A percentile compares a stretch with the other conserved stretches of the same genome.
phyloP scores from a whole-genome alignment of 768 basidiomycete species.

The Phanerodontia chrysosporium region DNA sequence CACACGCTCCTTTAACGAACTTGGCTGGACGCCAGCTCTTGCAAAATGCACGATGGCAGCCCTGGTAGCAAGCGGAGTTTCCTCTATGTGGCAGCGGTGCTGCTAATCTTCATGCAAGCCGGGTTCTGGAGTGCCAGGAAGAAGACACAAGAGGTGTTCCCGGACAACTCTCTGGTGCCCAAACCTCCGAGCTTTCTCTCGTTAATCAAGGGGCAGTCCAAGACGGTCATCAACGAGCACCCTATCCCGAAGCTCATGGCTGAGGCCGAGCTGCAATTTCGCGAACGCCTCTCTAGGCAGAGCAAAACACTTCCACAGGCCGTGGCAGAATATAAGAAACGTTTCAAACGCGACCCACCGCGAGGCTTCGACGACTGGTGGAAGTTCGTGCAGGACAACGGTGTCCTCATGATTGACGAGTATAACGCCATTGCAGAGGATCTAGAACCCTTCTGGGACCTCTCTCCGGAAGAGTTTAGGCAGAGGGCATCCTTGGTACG shows the following conservation, averaged over 20 bases:
- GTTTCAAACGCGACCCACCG: slow-evolving; percentile 80
- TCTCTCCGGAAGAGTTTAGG: slow-evolving; percentile 70
- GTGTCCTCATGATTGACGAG: slow-evolving; percentile 83
- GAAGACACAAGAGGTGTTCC: slow-evolving; percentile 18
- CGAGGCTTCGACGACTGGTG: slow-evolving; percentile 92
- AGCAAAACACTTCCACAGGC: slow-evolving; percentile 77
- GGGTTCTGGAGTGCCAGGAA: slow-evolving; percentile 29
- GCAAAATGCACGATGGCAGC: slow-evolving; percentile 20
- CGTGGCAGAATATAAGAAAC: slow-evolving; percentile 72
- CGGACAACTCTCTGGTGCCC: slow-evolving; percentile 20
- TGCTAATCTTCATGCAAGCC: slow-evolving; percentile 29
- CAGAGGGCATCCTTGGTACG: slow-evolving; percentile 55
- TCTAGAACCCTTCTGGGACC: slow-evolving; percentile 78
- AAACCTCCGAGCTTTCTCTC: slow-evolving; percentile 21
- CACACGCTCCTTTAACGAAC: slow-evolving; percentile 1
- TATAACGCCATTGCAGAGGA: slow-evolving; percentile 80
- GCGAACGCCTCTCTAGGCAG: slow-evolving; percentile 63
- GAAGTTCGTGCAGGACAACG: slow-evolving; percentile 66
- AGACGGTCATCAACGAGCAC: slow-evolving; percentile 41
- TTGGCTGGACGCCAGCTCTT: background rate
- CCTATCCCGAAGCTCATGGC: slow-evolving; percentile 85
- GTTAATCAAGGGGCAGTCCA: slow-evolving; percentile 14
- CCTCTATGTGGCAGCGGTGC: slow-evolving; percentile 24
- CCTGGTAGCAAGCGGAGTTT: slow-evolving; percentile 23
- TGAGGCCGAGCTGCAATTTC: slow-evolving; percentile 74